Conservation (phyloP, 163 green algal species). For the Scenedesmus sp. region DNA sequence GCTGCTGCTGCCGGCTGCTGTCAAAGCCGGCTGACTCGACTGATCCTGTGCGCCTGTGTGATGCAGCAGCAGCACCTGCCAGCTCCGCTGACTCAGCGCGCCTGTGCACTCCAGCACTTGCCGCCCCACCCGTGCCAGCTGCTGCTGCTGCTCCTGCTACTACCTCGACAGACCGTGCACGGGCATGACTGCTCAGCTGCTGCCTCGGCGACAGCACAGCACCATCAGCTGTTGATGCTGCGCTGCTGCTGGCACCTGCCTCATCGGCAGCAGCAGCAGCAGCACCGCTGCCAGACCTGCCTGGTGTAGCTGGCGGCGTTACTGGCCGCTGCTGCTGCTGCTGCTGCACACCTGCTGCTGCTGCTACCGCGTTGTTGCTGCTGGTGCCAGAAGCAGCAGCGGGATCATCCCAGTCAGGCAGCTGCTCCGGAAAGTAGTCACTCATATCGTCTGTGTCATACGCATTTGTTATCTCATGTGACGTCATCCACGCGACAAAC, state of each 20-base stretch:
- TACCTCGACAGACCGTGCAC: neutral
- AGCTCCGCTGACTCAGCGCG: neutral
- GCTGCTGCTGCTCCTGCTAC: constrained; percentile 6
- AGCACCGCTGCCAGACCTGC: neutral
- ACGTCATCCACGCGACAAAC: constrained; percentile 51
- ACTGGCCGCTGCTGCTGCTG: neutral
- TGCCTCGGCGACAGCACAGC: neutral
- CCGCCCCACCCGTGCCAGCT: neutral
- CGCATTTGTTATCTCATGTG: constrained; percentile 13
- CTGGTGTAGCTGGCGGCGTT: constrained; percentile 29
- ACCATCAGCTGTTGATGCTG: neutral
- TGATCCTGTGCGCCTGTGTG: neutral
- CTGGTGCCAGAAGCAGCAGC: neutral
- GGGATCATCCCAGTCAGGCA: constrained; percentile 48
- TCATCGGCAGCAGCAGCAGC: neutral
- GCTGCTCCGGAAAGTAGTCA: constrained; percentile 49
- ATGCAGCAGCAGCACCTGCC: neutral
- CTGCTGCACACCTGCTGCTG: neutral
- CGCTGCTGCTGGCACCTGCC: neutral
- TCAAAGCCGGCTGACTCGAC: neutral
- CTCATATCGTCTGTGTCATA: constrained; percentile 41
- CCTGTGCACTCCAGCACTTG: neutral
- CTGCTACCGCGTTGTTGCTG: no score
- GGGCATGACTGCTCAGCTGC: neutral
- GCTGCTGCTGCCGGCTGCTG: neutral